phyloP scores from a whole-genome alignment of 768 basidiomycete species.

The Cytidiella melzeri region DNA sequence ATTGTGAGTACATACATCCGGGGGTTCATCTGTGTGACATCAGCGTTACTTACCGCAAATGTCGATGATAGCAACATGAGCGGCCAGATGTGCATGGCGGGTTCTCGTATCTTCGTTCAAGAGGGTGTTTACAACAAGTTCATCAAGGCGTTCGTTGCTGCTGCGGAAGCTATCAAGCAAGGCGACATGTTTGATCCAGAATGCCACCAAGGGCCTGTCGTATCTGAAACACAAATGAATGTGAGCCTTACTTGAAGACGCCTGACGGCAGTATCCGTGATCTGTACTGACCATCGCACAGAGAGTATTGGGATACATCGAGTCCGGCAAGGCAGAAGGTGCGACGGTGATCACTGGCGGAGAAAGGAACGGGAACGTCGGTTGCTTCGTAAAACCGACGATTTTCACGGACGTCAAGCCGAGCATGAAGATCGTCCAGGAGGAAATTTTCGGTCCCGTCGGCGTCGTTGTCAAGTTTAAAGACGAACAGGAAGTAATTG shows the following conservation, averaged over 20 bases:
- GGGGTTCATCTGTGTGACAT: not conserved
- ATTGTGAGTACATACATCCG: constrained; percentile 4
- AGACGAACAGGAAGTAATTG: constrained; percentile 33
- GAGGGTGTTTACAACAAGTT: constrained; percentile 53
- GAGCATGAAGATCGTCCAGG: constrained; percentile 67
- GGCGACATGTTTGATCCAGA: constrained; percentile 38
- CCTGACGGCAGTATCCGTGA: not conserved
- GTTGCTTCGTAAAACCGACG: constrained; percentile 71
- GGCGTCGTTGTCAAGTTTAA: constrained; percentile 73
- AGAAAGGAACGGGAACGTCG: constrained; percentile 46
- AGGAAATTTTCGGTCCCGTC: constrained; percentile 81
- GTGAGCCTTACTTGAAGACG: constrained; percentile 16
- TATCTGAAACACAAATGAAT: constrained; percentile 41
- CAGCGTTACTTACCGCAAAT: not conserved
- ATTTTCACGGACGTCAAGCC: constrained; percentile 60
- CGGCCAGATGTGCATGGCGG: constrained; percentile 43
- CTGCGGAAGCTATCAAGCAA: constrained; percentile 29
- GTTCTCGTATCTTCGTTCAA: constrained; percentile 54
- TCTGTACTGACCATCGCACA: constrained; percentile 40
- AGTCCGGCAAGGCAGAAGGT: constrained; percentile 65
- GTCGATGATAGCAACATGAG: constrained; percentile 2
- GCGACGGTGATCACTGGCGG: constrained; percentile 66
- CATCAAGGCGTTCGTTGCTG: constrained; percentile 36
- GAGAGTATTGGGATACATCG: constrained; percentile 75
- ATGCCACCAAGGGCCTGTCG: constrained; percentile 42